Evolutionary conservation across 805 yeast genomes (phyloP).

Genomic region (Candida nonsorbophila): DNA sequence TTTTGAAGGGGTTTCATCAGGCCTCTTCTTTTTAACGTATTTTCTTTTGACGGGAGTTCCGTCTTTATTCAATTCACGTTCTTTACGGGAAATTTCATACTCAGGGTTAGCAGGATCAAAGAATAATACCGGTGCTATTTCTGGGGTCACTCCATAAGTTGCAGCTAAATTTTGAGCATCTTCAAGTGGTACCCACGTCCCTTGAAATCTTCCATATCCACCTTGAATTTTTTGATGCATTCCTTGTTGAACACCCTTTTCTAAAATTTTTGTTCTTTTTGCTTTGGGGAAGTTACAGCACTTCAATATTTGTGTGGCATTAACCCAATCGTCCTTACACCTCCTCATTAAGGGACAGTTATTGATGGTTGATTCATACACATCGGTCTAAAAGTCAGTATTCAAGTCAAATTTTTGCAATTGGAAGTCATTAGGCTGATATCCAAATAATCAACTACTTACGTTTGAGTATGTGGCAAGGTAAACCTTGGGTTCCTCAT

Average conservation of each 20-base stretch:
- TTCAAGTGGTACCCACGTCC: conserved; percentile 89
- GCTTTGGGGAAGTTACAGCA: conserved; percentile 95
- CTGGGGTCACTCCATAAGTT: conserved; percentile 34
- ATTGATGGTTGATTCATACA: conserved; percentile 67
- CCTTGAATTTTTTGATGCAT: conserved; percentile 68
- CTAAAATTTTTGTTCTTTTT: conserved; percentile 63
- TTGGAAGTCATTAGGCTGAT: not conserved
- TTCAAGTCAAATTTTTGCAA: not conserved
- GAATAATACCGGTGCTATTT: conserved; percentile 37
- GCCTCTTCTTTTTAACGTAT: conserved; percentile 53
- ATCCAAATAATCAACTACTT: conserved; percentile 15
- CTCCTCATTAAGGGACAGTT: conserved; percentile 85
- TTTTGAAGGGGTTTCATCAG: conserved; percentile 52
- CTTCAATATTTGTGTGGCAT: conserved; percentile 92
- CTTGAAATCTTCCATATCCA: conserved; percentile 88
- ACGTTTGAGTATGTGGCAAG: conserved; percentile 43
- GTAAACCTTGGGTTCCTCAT: conserved; percentile 31
- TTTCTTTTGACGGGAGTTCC: conserved; percentile 39
- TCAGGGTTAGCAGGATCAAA: conserved; percentile 32
- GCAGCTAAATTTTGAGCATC: conserved; percentile 51
- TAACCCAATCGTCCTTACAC: conserved; percentile 89
- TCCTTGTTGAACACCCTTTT: conserved; percentile 59
- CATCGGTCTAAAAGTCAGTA: conserved; percentile 37
- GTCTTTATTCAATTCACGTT: conserved; percentile 28
- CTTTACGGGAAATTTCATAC: conserved; percentile 28